phyloP scores from a whole-genome alignment of 345 rosid genomes.

The Citrus trifoliata region DNA sequence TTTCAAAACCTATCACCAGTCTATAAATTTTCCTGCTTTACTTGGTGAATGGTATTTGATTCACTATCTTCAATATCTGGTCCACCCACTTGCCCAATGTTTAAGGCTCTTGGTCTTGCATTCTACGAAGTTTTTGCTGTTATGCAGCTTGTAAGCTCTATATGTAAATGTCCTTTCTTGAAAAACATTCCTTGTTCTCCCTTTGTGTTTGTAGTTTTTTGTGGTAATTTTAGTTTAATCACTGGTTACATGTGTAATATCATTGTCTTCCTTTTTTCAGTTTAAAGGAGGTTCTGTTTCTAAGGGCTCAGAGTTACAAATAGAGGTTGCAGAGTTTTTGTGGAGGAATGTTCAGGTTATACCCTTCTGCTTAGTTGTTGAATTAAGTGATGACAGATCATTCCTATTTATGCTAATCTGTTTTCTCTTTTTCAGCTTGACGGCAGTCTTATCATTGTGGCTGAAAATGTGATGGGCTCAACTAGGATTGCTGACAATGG shows the following conservation, averaged over 20 bases:
- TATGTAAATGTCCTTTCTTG: neutral
- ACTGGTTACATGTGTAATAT: slow-evolving; percentile 4
- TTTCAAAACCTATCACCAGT: neutral
- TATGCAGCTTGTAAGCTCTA: neutral
- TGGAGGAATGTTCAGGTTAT: slow-evolving; percentile 90
- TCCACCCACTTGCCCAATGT: neutral
- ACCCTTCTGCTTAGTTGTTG: slow-evolving; percentile 1
- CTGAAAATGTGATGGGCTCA: slow-evolving; percentile 79
- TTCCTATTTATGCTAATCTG: slow-evolving; percentile 20
- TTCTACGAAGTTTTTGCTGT: neutral
- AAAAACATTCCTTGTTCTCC: neutral
- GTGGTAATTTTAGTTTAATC: neutral
- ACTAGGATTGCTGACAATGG: slow-evolving; percentile 39
- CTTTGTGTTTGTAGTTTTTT: neutral
- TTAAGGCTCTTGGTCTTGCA: neutral
- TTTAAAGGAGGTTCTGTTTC: slow-evolving; percentile 76
- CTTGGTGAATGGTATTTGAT: neutral
- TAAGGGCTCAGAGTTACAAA: slow-evolving; percentile 72
- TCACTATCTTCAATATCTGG: neutral
- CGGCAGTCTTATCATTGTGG: slow-evolving; percentile 76
- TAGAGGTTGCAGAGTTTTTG: slow-evolving; percentile 83
- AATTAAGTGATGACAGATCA: neutral
- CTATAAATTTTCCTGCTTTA: neutral
- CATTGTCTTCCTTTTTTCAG: slow-evolving; percentile 33
- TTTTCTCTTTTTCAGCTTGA: slow-evolving; percentile 50